phyloP scores from a whole-genome alignment of 805 yeast species.

The Cyberlindnera mrakii region DNA sequence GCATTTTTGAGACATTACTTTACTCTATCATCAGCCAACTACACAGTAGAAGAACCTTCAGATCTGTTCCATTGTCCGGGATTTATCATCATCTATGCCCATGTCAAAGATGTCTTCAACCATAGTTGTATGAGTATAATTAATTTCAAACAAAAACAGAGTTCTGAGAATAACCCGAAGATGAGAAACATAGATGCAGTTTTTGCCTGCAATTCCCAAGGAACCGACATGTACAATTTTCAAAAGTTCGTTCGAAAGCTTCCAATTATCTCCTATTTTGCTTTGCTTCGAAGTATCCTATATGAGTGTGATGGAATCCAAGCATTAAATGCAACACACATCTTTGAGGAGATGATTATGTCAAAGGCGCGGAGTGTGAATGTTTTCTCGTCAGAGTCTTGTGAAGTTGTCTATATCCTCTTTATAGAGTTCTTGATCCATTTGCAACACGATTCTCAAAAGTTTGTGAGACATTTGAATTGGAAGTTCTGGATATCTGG shows the following conservation, averaged over 20 bases:
- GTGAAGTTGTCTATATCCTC: conserved; percentile 38
- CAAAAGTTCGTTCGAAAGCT: conserved; percentile 5
- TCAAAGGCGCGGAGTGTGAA: conserved; percentile 6
- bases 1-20: conserved; percentile 59
- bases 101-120: conserved; percentile 17
- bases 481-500: conserved; percentile 79
- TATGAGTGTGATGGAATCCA: conserved; percentile 4
- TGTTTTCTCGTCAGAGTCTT: conserved; percentile 33
- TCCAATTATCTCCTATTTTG: conserved; percentile 8
- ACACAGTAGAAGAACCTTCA: background rate
- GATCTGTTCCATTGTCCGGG: conserved; percentile 17
- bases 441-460: conserved; percentile 10
- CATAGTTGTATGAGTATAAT: conserved; percentile 16
- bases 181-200: background rate
- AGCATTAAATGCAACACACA: background rate
- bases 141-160: conserved; percentile 12
- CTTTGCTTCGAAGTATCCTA: conserved; percentile 3
- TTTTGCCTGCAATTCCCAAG: background rate
- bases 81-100: conserved; percentile 19
- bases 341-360: conserved; percentile 3
- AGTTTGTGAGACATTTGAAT: conserved; percentile 31
- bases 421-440: conserved; percentile 20
- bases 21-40: conserved; percentile 2
- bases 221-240: background rate
- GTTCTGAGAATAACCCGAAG: background rate